Conservation (phyloP, 768 basidiomycete species). For the Pholiota conissans region DNA sequence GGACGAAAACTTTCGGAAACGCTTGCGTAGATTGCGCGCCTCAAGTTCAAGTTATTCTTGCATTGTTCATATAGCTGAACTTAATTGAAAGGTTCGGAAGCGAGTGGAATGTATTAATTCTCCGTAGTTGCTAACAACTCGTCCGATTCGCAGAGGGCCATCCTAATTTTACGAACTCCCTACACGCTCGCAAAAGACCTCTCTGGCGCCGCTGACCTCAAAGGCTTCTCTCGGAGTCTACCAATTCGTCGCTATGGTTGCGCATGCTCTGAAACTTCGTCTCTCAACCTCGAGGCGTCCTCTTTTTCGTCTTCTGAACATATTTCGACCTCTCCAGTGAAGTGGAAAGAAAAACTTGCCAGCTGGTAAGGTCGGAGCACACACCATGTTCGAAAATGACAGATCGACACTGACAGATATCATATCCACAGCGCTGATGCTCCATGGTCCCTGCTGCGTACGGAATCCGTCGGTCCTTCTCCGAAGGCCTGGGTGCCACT, state of each 20-base stretch:
- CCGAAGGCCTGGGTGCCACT: background rate
- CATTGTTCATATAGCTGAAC: background rate
- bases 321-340: background rate
- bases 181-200: background rate
- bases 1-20: background rate
- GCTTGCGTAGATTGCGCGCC: background rate
- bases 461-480: background rate
- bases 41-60: background rate
- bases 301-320: background rate
- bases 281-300: background rate
- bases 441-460: background rate
- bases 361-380: background rate
- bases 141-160: background rate
- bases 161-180: background rate
- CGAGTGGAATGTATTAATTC: background rate
- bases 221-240: background rate
- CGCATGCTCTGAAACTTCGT: background rate
- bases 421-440: background rate
- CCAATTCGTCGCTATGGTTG: background rate
- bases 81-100: background rate
- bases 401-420: background rate
- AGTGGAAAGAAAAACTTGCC: too few species aligned
- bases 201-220: background rate
- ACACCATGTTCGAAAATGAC: background rate
- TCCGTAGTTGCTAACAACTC: background rate